phyloP scores from a whole-genome alignment of 2,329 filamentous ascomycete species.

The Trichoderma guizhouense region DNA sequence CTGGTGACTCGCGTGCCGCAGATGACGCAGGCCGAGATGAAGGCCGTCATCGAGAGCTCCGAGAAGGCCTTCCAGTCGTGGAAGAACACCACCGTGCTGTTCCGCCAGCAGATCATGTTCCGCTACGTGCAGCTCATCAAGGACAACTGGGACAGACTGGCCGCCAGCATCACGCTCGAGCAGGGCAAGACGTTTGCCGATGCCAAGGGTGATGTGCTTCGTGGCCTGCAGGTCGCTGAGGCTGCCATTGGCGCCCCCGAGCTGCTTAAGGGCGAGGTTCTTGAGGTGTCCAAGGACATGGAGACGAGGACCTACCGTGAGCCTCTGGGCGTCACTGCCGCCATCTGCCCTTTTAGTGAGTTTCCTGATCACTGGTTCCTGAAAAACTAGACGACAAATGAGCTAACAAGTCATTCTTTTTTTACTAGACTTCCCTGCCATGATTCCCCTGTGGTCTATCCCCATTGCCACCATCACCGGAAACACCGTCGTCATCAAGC shows the following conservation, averaged over 20 bases:
- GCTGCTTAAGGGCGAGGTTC: slow-evolving; percentile 76
- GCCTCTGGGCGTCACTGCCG: slow-evolving; percentile 75
- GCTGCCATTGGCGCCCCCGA: slow-evolving; percentile 77
- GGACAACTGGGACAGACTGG: slow-evolving; percentile 81
- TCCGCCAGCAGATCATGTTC: slow-evolving; percentile 83
- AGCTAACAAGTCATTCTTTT: slow-evolving; percentile 14
- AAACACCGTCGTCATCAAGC: slow-evolving; percentile 82
- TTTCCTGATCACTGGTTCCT: not conserved
- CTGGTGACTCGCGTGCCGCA: slow-evolving; percentile 80
- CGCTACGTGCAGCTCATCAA: slow-evolving; percentile 75
- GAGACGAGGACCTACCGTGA: slow-evolving; percentile 80
- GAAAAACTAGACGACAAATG: not conserved
- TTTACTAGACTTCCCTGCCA: slow-evolving; percentile 73
- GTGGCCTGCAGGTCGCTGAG: slow-evolving; percentile 81
- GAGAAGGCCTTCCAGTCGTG: slow-evolving; percentile 72
- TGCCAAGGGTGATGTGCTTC: slow-evolving; percentile 75
- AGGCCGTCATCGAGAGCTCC: slow-evolving; percentile 70
- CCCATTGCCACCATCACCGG: slow-evolving; percentile 80
- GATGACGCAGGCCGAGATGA: slow-evolving; percentile 73
- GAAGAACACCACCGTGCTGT: slow-evolving; percentile 68
- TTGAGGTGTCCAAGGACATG: slow-evolving; percentile 88
- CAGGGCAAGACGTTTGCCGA: slow-evolving; percentile 87
- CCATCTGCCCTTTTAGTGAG: slow-evolving; percentile 84
- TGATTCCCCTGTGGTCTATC: slow-evolving; percentile 91
- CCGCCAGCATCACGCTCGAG: slow-evolving; percentile 81